Base-by-base conservation (phyloP, 495 filamentous ascomycete genomes). In the Parachaetomium inaequale region DNA sequence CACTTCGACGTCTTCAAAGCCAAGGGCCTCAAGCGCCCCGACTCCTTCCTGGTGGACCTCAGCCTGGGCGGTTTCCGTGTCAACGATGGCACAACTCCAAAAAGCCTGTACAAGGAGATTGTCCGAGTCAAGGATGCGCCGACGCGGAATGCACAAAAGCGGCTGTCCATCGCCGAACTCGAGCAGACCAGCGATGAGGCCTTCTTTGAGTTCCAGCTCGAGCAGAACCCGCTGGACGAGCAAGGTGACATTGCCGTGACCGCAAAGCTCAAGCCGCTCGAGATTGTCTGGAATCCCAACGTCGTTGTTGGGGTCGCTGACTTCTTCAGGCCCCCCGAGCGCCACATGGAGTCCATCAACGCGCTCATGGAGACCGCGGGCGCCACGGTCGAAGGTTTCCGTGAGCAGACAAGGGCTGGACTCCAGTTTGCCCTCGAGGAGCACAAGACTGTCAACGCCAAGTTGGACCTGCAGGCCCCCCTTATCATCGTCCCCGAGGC, bases 271-370 rank as follows among this genome's bases (percentile, higher is more conserved):
- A 96, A 95, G 75, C 92, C 91, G 68, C 88, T 98, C 61, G 95
- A 98, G 76, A 89, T 98, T 55, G 89, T 98, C 47, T 98, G 96
- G 77, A 98, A 98, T 69, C 94, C 94, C 17, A 87, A 85, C 61
- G 96, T 98, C 65, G 76, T 98, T 3, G 86, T 96, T 25, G 92
- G 92, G 49, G 86, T 97, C 31, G 89, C 86, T 55, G 89, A 89
- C 60, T 98, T 98, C 78, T 98, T 98, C 79, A 88, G 93, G 58
- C 94, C 94, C 5, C 95, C 94, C 1, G 90, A 96, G 73, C 82
- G 91, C 60, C 95, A 98, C 72, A 96, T 98, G 94, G 94, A 98
- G 73, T 97, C 93, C 23, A 96, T 98, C 67, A 88, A 87, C 8
- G 94, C 93, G 26, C 79, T 98, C 50, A 85, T 98, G 82, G 94